phyloP scores from a whole-genome alignment of 2,329 filamentous ascomycete species.

The Fusarium sacchari region DNA sequence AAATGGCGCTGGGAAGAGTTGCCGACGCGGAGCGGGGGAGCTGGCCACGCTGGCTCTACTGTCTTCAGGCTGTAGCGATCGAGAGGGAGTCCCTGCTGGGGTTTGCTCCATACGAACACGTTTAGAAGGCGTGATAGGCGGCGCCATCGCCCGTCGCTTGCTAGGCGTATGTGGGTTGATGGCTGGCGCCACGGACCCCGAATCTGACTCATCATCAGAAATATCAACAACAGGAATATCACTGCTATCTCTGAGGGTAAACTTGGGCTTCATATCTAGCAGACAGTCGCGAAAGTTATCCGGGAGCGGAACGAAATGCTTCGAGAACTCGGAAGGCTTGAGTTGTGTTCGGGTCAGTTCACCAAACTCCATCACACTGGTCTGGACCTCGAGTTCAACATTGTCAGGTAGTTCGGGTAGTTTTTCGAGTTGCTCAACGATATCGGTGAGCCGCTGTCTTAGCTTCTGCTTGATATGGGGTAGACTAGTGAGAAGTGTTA shows the following conservation, averaged over 20 bases:
- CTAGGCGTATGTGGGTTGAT: slow-evolving; percentile 40
- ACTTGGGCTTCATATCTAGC: slow-evolving; percentile 58
- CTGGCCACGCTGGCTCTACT: slow-evolving; percentile 38
- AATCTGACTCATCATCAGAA: slow-evolving; percentile 53
- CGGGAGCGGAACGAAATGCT: slow-evolving; percentile 58
- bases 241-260: slow-evolving; percentile 53
- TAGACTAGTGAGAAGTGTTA: slow-evolving; percentile 50
- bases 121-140: slow-evolving; percentile 49
- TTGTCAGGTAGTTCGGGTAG: slow-evolving; percentile 76
- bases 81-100: slow-evolving; percentile 10
- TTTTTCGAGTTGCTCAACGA: slow-evolving; percentile 63
- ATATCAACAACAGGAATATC: slow-evolving; percentile 52
- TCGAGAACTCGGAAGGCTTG: slow-evolving; percentile 54
- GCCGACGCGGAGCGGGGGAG: slow-evolving; percentile 18
- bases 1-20: slow-evolving; percentile 51
- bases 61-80: slow-evolving; percentile 54
- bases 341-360: slow-evolving; percentile 62
- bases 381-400: slow-evolving; percentile 71
- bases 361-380: slow-evolving; percentile 68
- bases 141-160: slow-evolving; percentile 45
- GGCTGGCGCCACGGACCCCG: slow-evolving; percentile 38
- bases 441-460: slow-evolving; percentile 57
- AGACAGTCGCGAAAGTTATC: slow-evolving; percentile 62
- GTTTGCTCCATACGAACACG: slow-evolving; percentile 41
- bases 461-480: slow-evolving; percentile 65